These are phyloP conservation scores for Brassica cretica DNA, from an alignment of 345 rosid species.

Conservation along the genomic window DNA sequence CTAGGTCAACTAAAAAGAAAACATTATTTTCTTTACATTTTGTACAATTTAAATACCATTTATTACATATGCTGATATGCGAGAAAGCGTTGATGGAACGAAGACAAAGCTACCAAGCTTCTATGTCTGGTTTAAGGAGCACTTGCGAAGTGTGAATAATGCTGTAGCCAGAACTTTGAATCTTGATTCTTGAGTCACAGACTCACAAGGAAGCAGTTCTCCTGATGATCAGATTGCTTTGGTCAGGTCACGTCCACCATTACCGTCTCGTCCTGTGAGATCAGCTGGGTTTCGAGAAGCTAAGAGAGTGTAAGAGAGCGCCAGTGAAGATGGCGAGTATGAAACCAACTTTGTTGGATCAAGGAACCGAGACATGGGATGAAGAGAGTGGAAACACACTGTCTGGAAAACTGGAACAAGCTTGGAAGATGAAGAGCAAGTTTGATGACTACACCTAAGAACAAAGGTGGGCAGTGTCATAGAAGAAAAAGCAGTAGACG, in stretches of 20 bases:
- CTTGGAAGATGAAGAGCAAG: slow-evolving; percentile 30
- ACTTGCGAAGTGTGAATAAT: slow-evolving; percentile 11
- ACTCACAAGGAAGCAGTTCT: slow-evolving; percentile 1
- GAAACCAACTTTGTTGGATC: slow-evolving; percentile 34
- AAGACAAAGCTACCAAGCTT: slow-evolving; percentile 16
- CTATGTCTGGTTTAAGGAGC: slow-evolving; percentile 18
- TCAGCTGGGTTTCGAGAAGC: slow-evolving; percentile 26
- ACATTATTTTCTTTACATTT: not conserved
- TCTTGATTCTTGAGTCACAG: not conserved
- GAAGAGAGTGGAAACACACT: slow-evolving; percentile 1
- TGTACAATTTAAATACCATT: not conserved
- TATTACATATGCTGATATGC: not conserved
- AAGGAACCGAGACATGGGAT: slow-evolving; percentile 18
- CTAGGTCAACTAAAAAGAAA: not conserved
- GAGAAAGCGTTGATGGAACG: slow-evolving; percentile 6
- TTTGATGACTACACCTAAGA: not conserved
- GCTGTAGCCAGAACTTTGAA: not conserved
- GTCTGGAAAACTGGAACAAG: slow-evolving; percentile 3
- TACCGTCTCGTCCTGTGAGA: slow-evolving; percentile 23
- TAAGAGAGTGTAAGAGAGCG: slow-evolving; percentile 12
- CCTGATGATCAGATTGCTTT: slow-evolving; percentile 12
- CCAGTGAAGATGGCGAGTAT: slow-evolving; percentile 24
- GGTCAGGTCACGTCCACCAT: slow-evolving; percentile 11
- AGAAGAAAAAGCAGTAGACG: no score
- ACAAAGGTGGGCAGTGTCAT: no score